phyloP scores from a whole-genome alignment of 1,284 basidiomycete species.

The Vanrija humicola region DNA sequence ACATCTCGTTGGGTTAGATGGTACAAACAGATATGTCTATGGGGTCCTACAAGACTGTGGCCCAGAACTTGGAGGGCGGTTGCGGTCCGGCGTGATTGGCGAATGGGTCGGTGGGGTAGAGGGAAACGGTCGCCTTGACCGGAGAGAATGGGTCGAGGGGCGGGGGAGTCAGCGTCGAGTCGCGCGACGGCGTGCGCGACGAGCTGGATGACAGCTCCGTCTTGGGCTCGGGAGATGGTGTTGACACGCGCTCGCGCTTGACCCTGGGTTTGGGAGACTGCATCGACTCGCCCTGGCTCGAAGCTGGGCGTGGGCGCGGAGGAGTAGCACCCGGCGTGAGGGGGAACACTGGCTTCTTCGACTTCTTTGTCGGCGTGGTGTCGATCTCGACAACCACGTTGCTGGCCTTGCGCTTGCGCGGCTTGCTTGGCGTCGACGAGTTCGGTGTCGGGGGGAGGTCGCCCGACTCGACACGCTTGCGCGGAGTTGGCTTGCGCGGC shows the following conservation, averaged over 20 bases:
- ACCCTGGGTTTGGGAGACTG: background rate
- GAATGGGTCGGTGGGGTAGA: no score
- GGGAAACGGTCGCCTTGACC: no score
- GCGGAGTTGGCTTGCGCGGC: background rate
- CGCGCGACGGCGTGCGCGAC: background rate
- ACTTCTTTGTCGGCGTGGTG: constrained; percentile 5
- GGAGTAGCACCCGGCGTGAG: background rate
- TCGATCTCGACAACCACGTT: background rate
- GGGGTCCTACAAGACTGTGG: no score
- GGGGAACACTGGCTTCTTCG: background rate
- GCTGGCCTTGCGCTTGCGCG: background rate
- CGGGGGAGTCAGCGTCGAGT: background rate
- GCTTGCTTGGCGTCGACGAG: background rate
- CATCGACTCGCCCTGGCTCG: background rate
- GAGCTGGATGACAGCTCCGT: no score
- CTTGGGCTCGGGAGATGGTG: no score
- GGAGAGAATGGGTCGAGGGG: background rate
- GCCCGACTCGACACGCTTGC: background rate
- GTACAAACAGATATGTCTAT: background rate
- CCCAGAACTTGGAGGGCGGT: no score
- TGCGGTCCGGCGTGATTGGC: no score
- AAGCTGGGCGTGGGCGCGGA: background rate
- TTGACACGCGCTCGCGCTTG: no score
- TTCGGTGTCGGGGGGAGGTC: background rate
- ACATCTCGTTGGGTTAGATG: background rate